Percentiles rank a stretch among this genome's conserved stretches.
Conservation (phyloP, 495 filamentous ascomycete genomes). For the Penicillium lividum region DNA sequence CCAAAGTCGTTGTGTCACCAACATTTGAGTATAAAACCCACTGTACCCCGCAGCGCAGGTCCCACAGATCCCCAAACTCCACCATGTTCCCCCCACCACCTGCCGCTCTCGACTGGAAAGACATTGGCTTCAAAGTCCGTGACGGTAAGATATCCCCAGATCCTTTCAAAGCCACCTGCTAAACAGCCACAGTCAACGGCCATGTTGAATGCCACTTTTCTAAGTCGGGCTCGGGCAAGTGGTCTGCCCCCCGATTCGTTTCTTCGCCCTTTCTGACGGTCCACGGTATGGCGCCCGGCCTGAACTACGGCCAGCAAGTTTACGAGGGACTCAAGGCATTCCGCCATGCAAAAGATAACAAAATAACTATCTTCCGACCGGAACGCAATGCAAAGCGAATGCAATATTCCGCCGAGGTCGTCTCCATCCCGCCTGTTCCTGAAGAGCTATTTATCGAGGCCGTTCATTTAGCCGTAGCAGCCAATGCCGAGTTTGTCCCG, state of each 20-base stretch:
- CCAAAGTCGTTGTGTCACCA: background rate
- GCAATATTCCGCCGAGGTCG: slow-evolving; percentile 71
- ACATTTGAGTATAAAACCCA: background rate
- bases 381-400: slow-evolving; percentile 78
- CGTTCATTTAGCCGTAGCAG: slow-evolving; percentile 74
- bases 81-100: slow-evolving; percentile 77
- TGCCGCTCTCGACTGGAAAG: slow-evolving; percentile 75
- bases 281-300: slow-evolving; percentile 85
- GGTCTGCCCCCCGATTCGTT: slow-evolving; percentile 73
- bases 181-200: slow-evolving; percentile 28
- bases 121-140: slow-evolving; percentile 87
- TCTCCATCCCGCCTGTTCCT: slow-evolving; percentile 77
- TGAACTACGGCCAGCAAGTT: slow-evolving; percentile 93
- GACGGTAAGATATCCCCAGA: slow-evolving; percentile 63
- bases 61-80: slow-evolving; percentile 12
- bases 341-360: slow-evolving; percentile 57
- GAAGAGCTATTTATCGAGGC: slow-evolving; percentile 68
- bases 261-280: slow-evolving; percentile 74
- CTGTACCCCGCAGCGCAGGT: slow-evolving; percentile 1
- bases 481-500: slow-evolving; percentile 87
- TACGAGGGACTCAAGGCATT: slow-evolving; percentile 95
- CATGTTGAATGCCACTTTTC: slow-evolving; percentile 40
- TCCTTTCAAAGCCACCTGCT: background rate
- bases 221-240: slow-evolving; percentile 50
- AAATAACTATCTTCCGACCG: slow-evolving; percentile 80